These are phyloP conservation scores for Phlebiopsis gigantea DNA, from an alignment of 768 basidiomycete genomes.

Conservation along the genomic window DNA sequence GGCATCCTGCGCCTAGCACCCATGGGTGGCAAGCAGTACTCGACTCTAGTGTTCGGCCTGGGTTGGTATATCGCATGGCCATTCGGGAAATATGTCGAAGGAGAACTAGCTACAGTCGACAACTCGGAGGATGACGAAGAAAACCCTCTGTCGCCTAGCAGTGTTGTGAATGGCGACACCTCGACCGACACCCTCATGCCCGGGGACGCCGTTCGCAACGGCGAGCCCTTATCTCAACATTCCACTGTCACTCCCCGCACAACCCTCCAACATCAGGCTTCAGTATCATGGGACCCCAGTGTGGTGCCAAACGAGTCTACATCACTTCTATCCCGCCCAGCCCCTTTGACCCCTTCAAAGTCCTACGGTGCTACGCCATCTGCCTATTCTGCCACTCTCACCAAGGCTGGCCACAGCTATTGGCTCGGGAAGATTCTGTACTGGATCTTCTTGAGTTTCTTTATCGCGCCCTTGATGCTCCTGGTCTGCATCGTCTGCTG, in stretches of 20 bases:
- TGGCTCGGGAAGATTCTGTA: conserved; percentile 72
- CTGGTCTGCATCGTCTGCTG: conserved; percentile 87
- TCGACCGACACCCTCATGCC: conserved; percentile 15
- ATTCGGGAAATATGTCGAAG: conserved; percentile 98
- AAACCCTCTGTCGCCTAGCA: conserved; percentile 31
- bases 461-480: conserved; percentile 89
- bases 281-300: conserved; percentile 40
- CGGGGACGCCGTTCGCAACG: not conserved
- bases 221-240: conserved; percentile 25
- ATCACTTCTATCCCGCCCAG: conserved; percentile 27
- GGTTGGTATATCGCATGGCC: conserved; percentile 98
- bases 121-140: conserved; percentile 36
- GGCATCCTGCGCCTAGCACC: conserved; percentile 68
- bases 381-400: conserved; percentile 11
- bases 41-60: conserved; percentile 82
- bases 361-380: conserved; percentile 62
- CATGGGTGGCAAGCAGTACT: conserved; percentile 77
- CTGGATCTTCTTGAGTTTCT: conserved; percentile 68
- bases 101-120: conserved; percentile 42
- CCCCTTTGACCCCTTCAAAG: conserved; percentile 34
- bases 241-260: conserved; percentile 40
- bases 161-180: not conserved
- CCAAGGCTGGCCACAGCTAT: conserved; percentile 27
- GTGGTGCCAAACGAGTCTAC: conserved; percentile 41
- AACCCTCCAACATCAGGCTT: conserved; percentile 29